Evolutionary conservation across 2,329 filamentous ascomycete genomes (phyloP), one percentile per base, ranked within the genome.

Genomic region (Periconia digitata): DNA sequence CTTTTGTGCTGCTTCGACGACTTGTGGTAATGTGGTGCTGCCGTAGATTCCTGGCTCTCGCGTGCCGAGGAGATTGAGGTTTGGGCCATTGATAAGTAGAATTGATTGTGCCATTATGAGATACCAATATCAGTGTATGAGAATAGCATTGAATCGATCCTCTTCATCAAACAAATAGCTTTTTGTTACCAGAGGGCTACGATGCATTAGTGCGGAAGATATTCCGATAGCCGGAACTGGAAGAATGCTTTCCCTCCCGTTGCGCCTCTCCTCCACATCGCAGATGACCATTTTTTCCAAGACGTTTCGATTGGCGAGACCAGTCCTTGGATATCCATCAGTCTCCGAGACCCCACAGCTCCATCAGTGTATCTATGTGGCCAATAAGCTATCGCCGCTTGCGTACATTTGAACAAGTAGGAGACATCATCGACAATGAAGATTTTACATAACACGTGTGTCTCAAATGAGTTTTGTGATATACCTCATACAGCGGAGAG

Each of bases 81-180:
- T 92, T 24, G 87, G 87, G n/a, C 88, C 87, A 71, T 90, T 90
- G 75, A 91, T 84, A 56, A 90, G 77, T 58, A 90, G 84, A 64
- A 90, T 84, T 16, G 64, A 63, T 55, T 71, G 72, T 34, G 70
- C 57, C 72, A 71, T 72, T 18, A 16, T 49, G 21, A 41, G 15
- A 27, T 24, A 6, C 16, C 7, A n/a, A n/a, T 8, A 16, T n/a
- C 15, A 15, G 22, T 16, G 39, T 13, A 41, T 29, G n/a, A 34
- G 18, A 17, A 32, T 8, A 22, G 17, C 7, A 20, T 18, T 13
- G 39, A 12, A n/a, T 20, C 12, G 27, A 32, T 32, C 27, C 12
- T 32, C 10, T 32, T 35, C 42, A 2, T 21, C 37, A 7, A 16
- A 34, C 22, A n/a, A 36, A 15, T 6, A 37, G 37, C 15, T 40